Evolutionary conservation across 805 yeast genomes (phyloP).

Genomic region (Barnettozyma californica): DNA sequence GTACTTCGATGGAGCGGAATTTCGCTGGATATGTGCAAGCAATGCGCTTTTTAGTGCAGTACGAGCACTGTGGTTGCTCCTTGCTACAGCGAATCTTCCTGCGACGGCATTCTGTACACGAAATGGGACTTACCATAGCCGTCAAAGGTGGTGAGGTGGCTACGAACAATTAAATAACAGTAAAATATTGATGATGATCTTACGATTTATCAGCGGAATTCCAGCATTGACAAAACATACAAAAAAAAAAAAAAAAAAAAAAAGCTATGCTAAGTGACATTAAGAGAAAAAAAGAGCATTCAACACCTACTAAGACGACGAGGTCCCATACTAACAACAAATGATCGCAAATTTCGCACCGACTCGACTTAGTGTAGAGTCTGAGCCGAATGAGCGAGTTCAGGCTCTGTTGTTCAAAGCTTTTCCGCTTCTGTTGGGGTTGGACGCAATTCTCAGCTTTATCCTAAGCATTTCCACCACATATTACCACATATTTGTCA

Average conservation of each 20-base stretch:
- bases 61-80: constrained; percentile 14
- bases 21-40: constrained; percentile 20
- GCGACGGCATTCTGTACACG: constrained; percentile 25
- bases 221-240: background rate
- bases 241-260: background rate
- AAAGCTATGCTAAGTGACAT: no score
- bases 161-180: no score
- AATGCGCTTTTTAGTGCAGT: constrained; percentile 13
- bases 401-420: constrained; percentile 7
- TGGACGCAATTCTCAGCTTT: constrained; percentile 4
- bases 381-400: constrained; percentile 3
- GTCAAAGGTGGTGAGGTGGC: background rate
- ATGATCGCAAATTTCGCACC: constrained; percentile 9
- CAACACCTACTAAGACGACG: no score
- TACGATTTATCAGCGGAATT: background rate
- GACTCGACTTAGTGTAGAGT: background rate
- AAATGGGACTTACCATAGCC: constrained; percentile 12
- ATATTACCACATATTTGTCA: constrained; percentile 7
- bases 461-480: constrained; percentile 3
- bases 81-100: constrained; percentile 23
- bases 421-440: constrained; percentile 2
- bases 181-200: no score
- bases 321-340: no score
- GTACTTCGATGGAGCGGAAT: constrained; percentile 21
- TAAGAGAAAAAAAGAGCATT: no score